Base-by-base conservation (phyloP, 1,139 yeast species). In the Sugiyamaella castrensis region DNA sequence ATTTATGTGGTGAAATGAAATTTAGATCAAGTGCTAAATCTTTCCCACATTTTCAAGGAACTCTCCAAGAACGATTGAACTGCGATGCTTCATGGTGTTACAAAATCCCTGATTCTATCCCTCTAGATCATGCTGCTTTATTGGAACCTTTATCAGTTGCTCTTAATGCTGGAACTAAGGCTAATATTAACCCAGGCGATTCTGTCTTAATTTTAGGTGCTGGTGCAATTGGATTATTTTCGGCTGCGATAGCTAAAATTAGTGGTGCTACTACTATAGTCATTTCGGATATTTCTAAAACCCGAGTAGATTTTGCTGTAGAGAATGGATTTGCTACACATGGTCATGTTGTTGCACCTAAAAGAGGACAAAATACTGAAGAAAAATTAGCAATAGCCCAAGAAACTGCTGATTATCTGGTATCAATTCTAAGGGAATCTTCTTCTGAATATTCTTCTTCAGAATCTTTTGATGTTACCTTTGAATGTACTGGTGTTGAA, bases 141-240 rank as follows among this genome's bases (percentile, higher is more conserved):
- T 85, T 84, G 40, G 95, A 87, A 68, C 95, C 95, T 37, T 72
- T 87, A 62, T 76, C 87, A 30, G 95, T 87, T 43, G 95, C 87
- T 34, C 88, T 87, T 2, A 95, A 87, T 64, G 87, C 89, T 2
- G 76, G 80, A 47, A 81, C 79, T 63, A 72, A 80, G 44, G 87
- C 82, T 7, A 70, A 72, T 37, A 70, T 84, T 51, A 71, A 69
- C 37, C 81, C 83, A 58, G 91, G 89, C 51, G 86, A 84, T 49
- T 68, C 74, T 19, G 87, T 83, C 31, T 81, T 80, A 43, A 84
- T 87, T 2, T 81, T 84, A 56, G 95, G 95, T 41, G 95, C 94
- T 34, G 95, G 95, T 11, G 95, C 95, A 6, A 89, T 87, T 47
- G 95, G 95, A 26, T 69, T 87, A 44, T 71, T 87, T 53, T 75